phyloP scores from a whole-genome alignment of 2,329 filamentous ascomycete species.

The Ceratocystis destructans region DNA sequence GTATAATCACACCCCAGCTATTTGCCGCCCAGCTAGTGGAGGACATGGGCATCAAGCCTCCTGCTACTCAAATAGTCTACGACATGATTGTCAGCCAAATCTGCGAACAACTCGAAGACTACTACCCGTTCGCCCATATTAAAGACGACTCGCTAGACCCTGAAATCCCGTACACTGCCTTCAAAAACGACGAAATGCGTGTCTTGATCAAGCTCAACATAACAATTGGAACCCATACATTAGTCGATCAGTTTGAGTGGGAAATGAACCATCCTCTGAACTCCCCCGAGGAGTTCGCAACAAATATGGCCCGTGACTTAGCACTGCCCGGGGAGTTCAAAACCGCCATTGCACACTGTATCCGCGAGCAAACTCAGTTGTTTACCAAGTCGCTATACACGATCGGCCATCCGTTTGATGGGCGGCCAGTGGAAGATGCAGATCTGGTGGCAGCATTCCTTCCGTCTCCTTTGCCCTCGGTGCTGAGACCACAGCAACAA shows the following conservation, averaged over 20 bases:
- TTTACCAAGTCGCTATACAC: slow-evolving; percentile 91
- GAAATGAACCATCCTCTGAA: slow-evolving; percentile 93
- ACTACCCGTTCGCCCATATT: slow-evolving; percentile 80
- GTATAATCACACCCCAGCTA: slow-evolving; percentile 61
- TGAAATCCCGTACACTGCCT: slow-evolving; percentile 77
- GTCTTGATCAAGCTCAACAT: slow-evolving; percentile 93
- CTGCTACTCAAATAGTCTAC: slow-evolving; percentile 49
- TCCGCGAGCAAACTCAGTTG: slow-evolving; percentile 86
- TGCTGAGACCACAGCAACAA: slow-evolving; percentile 82
- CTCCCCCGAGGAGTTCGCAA: slow-evolving; percentile 86
- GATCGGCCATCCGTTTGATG: slow-evolving; percentile 87
- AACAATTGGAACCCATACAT: slow-evolving; percentile 84
- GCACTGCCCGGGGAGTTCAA: slow-evolving; percentile 90
- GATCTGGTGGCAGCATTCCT: slow-evolving; percentile 79
- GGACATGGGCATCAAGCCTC: slow-evolving; percentile 68
- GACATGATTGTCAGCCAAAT: slow-evolving; percentile 55
- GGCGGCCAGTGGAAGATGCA: slow-evolving; percentile 79
- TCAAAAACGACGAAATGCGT: slow-evolving; percentile 98
- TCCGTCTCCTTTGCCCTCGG: slow-evolving; percentile 63
- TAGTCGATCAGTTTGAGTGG: slow-evolving; percentile 98
- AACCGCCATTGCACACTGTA: slow-evolving; percentile 93
- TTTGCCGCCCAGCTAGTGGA: slow-evolving; percentile 86
- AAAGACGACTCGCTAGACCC: slow-evolving; percentile 85
- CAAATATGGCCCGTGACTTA: slow-evolving; percentile 76
- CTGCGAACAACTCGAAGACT: slow-evolving; percentile 80